These are phyloP conservation scores for Fusarium tuaranense DNA, from an alignment of 2,329 filamentous ascomycete species.

Conservation along the genomic window DNA sequence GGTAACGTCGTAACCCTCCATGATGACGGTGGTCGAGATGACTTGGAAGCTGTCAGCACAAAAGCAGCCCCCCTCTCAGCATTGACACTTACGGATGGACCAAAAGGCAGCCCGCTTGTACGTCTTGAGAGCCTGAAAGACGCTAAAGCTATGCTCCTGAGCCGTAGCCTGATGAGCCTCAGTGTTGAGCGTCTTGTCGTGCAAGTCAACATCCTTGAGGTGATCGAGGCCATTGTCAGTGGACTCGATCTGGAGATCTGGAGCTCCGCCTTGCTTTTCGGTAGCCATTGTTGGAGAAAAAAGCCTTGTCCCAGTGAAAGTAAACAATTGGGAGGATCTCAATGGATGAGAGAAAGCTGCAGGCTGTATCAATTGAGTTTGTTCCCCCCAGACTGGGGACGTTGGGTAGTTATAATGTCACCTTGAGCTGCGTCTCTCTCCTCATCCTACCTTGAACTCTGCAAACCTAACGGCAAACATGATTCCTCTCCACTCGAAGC, in stretches of 20 bases:
- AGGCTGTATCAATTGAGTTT: background rate
- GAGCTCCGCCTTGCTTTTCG: constrained; percentile 33
- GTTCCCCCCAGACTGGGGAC: background rate
- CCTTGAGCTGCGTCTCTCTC: background rate
- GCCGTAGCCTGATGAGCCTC: constrained; percentile 52
- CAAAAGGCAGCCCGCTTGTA: constrained; percentile 56
- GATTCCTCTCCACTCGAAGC: background rate
- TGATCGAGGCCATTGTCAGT: constrained; percentile 46
- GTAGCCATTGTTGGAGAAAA: constrained; percentile 34
- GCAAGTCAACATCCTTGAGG: constrained; percentile 49
- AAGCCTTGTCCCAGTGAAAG: constrained; percentile 1
- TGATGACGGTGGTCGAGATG: constrained; percentile 60
- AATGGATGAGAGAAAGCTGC: background rate
- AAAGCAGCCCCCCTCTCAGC: no score
- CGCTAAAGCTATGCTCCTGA: constrained; percentile 51
- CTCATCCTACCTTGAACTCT: constrained; percentile 16
- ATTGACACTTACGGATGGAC: constrained; percentile 52
- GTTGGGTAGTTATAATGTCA: constrained; percentile 23
- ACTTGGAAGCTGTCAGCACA: constrained; percentile 44
- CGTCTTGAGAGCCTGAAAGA: constrained; percentile 52
- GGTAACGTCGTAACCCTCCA: constrained; percentile 64
- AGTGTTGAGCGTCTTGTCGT: constrained; percentile 53
- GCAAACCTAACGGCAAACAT: background rate
- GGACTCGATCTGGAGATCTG: constrained; percentile 47
- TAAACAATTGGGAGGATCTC: constrained; percentile 5